These are phyloP conservation scores for Myxozyma mucilagina DNA, from an alignment of 805 yeast genomes.

Conservation along the genomic window DNA sequence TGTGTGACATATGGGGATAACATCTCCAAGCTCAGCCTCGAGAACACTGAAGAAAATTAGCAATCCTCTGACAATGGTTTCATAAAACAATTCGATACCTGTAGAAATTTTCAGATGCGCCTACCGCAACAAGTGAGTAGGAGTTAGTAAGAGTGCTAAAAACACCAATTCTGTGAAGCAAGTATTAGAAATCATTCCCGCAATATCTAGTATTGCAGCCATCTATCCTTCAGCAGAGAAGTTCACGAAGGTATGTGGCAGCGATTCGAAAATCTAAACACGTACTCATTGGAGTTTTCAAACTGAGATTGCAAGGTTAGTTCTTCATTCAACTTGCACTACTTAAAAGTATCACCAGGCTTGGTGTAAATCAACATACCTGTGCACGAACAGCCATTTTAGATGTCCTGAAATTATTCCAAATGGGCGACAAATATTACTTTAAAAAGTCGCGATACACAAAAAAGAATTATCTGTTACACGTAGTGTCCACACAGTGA, in stretches of 20 bases:
- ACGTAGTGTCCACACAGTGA: background rate
- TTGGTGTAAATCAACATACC: constrained; percentile 28
- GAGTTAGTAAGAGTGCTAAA: constrained; percentile 94
- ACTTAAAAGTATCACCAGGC: background rate
- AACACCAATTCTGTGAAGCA: constrained; percentile 65
- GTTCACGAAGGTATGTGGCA: background rate
- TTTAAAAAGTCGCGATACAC: background rate
- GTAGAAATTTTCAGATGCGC: constrained; percentile 81
- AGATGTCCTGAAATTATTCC: background rate
- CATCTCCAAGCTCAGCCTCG: constrained; percentile 96
- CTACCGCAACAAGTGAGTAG: constrained; percentile 93
- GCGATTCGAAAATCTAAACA: background rate
- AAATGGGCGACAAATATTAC: background rate
- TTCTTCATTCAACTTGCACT: background rate
- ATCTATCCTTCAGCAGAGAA: no score
- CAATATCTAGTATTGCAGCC: background rate
- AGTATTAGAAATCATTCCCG: background rate
- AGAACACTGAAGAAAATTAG: constrained; percentile 69
- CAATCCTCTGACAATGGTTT: background rate
- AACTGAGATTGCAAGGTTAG: constrained; percentile 44
- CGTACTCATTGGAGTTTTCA: constrained; percentile 74
- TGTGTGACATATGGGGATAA: constrained; percentile 93
- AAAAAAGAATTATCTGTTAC: background rate
- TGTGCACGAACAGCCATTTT: constrained; percentile 42
- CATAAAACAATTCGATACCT: constrained; percentile 14